Base-by-base conservation (phyloP, 805 yeast species). In the Ascoidea asiatica region DNA sequence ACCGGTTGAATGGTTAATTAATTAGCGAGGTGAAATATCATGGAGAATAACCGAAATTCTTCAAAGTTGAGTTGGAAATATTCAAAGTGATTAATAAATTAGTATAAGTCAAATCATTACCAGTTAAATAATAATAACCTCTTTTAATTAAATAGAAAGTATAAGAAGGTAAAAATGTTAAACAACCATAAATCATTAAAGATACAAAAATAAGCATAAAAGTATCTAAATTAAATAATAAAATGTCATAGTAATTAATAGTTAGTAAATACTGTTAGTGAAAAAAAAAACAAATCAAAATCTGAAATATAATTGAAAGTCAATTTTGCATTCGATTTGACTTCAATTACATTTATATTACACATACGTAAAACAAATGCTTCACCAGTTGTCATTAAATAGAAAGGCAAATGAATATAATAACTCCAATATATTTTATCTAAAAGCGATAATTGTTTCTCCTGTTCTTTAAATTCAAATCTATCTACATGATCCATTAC, bases 391-490 rank as follows among this genome's bases (percentile, higher is more conserved):
- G 69, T 65, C 70, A 68, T 64, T 43, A 68, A 46, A 46, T 67
- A 67, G 50, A 62, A 67, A 17, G 73, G 73, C 41, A 67, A 50
- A 50, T 68, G 71, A 21, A 67, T 60, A 44, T 67, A 67, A 48
- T 68, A 68, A 42, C 61, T 64, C 72, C 72, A 68, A 48, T 65
- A 67, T 18, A 66, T 47, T 37, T 55, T 57, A 38, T 56, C 57
- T n/a, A 60, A 46, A 20, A 58, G 47, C 37, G 48, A 18, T 4
- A 49, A 38, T 5, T 40, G 40, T 37, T 41, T 23, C 21, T 48
- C 51, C 19, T 35, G 44, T 39, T 48, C 41, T 4, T 20, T 29
- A 17, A 45, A 44, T 57, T 59, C 43, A n/a, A n/a, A n/a, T n/a
- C n/a, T n/a, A n/a, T n/a, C n/a, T n/a, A n/a, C n/a, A n/a, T n/a